phyloP scores from a whole-genome alignment of 345 rosid genomes.

The Bruguiera parviflora region DNA sequence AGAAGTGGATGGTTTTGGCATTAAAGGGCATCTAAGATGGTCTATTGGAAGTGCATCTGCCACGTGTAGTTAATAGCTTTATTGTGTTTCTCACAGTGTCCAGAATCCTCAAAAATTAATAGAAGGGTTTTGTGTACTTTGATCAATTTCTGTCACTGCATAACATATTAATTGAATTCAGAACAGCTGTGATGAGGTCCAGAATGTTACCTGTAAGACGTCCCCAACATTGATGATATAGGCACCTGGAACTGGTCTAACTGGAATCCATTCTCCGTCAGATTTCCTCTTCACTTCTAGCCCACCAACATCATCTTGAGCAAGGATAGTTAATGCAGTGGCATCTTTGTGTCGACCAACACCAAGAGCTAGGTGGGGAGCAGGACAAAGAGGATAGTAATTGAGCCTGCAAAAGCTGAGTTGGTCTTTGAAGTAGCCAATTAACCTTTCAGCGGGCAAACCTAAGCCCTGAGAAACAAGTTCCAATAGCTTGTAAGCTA shows the following conservation, averaged over 20 bases:
- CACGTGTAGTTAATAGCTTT: too few species aligned
- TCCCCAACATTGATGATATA: constrained; percentile 76
- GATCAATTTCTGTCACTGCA: background rate
- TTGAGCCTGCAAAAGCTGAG: constrained; percentile 59
- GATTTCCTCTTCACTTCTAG: constrained; percentile 63
- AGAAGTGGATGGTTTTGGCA: too few species aligned
- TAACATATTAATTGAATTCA: too few species aligned
- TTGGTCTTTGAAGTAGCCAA: constrained; percentile 60
- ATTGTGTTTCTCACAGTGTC: too few species aligned
- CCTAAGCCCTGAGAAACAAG: constrained; percentile 73
- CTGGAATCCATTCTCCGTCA: constrained; percentile 69
- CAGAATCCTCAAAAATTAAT: too few species aligned
- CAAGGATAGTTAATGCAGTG: constrained; percentile 64
- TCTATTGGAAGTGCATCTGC: too few species aligned
- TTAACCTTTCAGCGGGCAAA: constrained; percentile 40
- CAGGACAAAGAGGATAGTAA: constrained; percentile 78
- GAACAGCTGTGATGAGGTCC: background rate
- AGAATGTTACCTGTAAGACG: constrained; percentile 45
- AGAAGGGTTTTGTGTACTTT: too few species aligned
- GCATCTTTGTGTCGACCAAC: constrained; percentile 85
- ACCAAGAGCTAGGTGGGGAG: constrained; percentile 78
- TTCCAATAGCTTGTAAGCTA: constrained; percentile 58
- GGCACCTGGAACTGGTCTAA: constrained; percentile 50
- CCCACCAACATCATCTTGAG: constrained; percentile 85
- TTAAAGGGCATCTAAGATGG: too few species aligned